A percentile compares a stretch with the other conserved stretches of the same genome.
phyloP scores from a whole-genome alignment of 768 basidiomycete genomes.

The Tubosaeta sp. region DNA sequence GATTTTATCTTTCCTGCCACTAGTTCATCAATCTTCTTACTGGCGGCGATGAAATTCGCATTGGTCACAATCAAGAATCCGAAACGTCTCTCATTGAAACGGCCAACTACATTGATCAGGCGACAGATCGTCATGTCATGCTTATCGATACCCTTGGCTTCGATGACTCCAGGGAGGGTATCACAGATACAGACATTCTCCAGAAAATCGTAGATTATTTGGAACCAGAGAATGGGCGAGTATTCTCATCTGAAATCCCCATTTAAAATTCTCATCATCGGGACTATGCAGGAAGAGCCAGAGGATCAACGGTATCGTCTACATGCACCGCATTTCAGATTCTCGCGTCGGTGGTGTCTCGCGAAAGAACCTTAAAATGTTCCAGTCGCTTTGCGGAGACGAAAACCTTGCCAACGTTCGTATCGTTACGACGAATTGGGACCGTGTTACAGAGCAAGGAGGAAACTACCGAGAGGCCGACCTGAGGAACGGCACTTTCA shows the following conservation, averaged over 20 bases:
- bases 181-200: constrained; percentile 21
- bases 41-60: no score
- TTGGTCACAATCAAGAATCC: no score
- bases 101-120: background rate
- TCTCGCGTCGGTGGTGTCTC: no score
- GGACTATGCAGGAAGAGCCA: no score
- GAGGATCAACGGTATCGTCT: no score
- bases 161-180: constrained; percentile 10
- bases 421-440: constrained; percentile 48
- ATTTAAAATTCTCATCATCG: no score
- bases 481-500: constrained; percentile 37
- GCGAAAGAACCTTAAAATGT: no score
- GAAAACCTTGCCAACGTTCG: constrained; percentile 42
- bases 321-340: no score
- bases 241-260: background rate
- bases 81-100: no score
- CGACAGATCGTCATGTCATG: constrained; percentile 2
- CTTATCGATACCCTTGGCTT: constrained; percentile 18
- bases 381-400: no score
- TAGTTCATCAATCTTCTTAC: no score
- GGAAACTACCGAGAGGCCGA: constrained; percentile 27
- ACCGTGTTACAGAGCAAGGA: constrained; percentile 23
- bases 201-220: constrained; percentile 10
- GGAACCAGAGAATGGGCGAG: constrained; percentile 1
- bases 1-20: no score